Conservation (phyloP, 2,329 filamentous ascomycete species). For the Grosmannia huntii region DNA sequence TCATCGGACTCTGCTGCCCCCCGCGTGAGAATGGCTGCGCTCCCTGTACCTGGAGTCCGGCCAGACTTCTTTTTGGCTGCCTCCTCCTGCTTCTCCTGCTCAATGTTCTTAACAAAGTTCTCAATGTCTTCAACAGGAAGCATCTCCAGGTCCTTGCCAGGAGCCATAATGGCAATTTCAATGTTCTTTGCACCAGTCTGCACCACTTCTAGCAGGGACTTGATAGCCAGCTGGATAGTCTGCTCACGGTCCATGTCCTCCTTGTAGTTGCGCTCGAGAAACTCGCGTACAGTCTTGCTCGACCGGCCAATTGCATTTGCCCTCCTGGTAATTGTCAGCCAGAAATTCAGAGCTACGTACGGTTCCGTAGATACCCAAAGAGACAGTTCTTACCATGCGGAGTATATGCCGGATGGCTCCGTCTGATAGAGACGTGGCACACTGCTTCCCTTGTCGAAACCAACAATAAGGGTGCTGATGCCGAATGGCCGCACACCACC, state of each 20-base stretch:
- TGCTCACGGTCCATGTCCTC: slow-evolving; percentile 93
- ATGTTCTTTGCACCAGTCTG: slow-evolving; percentile 99
- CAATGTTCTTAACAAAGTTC: slow-evolving; percentile 95
- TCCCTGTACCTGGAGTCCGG: slow-evolving; percentile 55
- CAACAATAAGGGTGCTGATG: slow-evolving; percentile 93
- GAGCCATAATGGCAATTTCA: slow-evolving; percentile 96
- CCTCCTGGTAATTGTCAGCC: slow-evolving; percentile 53
- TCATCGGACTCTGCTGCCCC: slow-evolving; percentile 15
- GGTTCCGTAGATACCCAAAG: background rate
- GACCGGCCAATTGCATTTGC: slow-evolving; percentile 97
- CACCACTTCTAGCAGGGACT: slow-evolving; percentile 93
- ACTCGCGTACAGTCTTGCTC: slow-evolving; percentile 97
- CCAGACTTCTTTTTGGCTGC: slow-evolving; percentile 93
- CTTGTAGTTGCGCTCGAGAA: slow-evolving; percentile 98
- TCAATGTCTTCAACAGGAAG: slow-evolving; percentile 93
- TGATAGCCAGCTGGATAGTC: slow-evolving; percentile 94
- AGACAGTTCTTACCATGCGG: slow-evolving; percentile 66
- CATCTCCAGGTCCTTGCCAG: slow-evolving; percentile 84
- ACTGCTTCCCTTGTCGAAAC: slow-evolving; percentile 90
- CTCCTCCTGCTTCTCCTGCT: slow-evolving; percentile 98
- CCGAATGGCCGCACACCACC: slow-evolving; percentile 98
- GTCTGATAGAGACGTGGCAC: slow-evolving; percentile 91
- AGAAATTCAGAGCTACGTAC: background rate
- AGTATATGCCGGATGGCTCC: slow-evolving; percentile 98
- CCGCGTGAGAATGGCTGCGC: slow-evolving; percentile 63